Evolutionary conservation across 1,284 basidiomycete genomes (phyloP), one percentile per base, ranked within the genome.

Genomic region (Microbotryum violaceum): DNA sequence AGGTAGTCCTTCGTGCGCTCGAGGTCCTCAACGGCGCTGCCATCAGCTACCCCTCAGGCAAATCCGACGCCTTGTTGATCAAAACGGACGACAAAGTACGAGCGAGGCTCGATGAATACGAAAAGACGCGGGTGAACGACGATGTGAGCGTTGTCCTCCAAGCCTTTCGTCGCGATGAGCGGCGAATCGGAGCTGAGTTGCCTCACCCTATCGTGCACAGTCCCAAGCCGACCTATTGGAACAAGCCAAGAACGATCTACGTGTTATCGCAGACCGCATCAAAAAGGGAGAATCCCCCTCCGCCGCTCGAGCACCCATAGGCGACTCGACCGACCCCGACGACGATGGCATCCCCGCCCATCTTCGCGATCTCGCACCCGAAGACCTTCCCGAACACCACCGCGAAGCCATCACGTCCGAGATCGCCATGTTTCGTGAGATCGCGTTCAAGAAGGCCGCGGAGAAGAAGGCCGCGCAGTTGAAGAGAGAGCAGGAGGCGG

Each of bases 41-140:
- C 12, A 51, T 74, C 51, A 61, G 67, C 25, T 65, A 60, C 42
- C 54, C 59, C 54, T 56, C 55, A 3, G 70, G 73, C 7, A 51
- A 59, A 29, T 66, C 61, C 9, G 71, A 73, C 57, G 52, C 59
- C 27, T 52, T 70, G 23, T 50, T 65, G 46, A 63, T 74, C 62
- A 74, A 73, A 60, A 70, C 73, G 2, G 73, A 74, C 52, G 71
- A 71, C 23, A 74, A 74, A 60, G 69, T 70, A 6, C 60, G 69
- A 31, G 70, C 64, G 6, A 53, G 71, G 54, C 58, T 74, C 20
- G 67, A 74, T 55, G 64, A 70, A 45, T 73, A 74, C 58, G 71
- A 72, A 54, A 58, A 60, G 20, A 50, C 57, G 8, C 54, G 70
- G 46, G 70, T 67, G 14, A 66, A 67, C 58, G 66, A 56, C 31